These are phyloP conservation scores for Globisporangium radiosum DNA, from an alignment of 352 stramenopile genomes.

Conservation along the genomic window DNA sequence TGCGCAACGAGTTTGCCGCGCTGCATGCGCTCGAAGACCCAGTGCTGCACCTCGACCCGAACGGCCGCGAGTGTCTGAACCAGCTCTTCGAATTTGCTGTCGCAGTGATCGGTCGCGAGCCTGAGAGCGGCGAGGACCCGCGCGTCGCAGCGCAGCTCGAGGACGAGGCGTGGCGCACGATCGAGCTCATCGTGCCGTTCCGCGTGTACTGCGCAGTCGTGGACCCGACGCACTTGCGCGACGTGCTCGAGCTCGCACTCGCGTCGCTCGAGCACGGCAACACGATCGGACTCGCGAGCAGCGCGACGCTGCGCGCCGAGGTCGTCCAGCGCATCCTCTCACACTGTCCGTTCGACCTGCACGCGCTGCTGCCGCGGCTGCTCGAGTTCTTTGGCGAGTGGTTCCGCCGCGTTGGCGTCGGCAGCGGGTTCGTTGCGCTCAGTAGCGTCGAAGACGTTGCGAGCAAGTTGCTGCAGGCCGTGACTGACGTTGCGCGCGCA, in stretches of 20 bases:
- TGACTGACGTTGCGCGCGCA: slow-evolving; percentile 36
- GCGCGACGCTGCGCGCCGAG: slow-evolving; percentile 18
- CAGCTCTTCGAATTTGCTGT: slow-evolving; percentile 55
- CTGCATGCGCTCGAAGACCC: slow-evolving; percentile 41
- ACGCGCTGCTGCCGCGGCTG: slow-evolving; percentile 31
- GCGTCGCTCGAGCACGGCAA: slow-evolving; percentile 33
- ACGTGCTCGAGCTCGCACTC: slow-evolving; percentile 51
- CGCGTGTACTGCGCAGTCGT: slow-evolving; percentile 69
- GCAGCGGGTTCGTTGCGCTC: slow-evolving; percentile 11
- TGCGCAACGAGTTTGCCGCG: slow-evolving; percentile 54
- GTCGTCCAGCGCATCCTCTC: slow-evolving; percentile 41
- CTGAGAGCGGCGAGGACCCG: slow-evolving; percentile 22
- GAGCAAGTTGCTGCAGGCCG: slow-evolving; percentile 38
- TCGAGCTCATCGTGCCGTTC: slow-evolving; percentile 46
- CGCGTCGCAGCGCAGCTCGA: slow-evolving; percentile 31
- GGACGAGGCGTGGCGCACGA: slow-evolving; percentile 57
- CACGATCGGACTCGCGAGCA: slow-evolving; percentile 1
- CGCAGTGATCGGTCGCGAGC: slow-evolving; percentile 36
- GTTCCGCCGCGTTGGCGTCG: slow-evolving; percentile 28
- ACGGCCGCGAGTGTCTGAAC: slow-evolving; percentile 50
- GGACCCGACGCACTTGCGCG: slow-evolving; percentile 35
- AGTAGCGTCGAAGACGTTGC: slow-evolving; percentile 25
- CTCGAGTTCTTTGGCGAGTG: slow-evolving; percentile 42
- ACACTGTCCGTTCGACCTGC: slow-evolving; percentile 59
- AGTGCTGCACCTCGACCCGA: slow-evolving; percentile 66